Percentiles rank a stretch among this genome's conserved stretches.
Evolutionary conservation across 2,329 filamentous ascomycete genomes (phyloP).

Genomic region (Colletotrichum kahawae): DNA sequence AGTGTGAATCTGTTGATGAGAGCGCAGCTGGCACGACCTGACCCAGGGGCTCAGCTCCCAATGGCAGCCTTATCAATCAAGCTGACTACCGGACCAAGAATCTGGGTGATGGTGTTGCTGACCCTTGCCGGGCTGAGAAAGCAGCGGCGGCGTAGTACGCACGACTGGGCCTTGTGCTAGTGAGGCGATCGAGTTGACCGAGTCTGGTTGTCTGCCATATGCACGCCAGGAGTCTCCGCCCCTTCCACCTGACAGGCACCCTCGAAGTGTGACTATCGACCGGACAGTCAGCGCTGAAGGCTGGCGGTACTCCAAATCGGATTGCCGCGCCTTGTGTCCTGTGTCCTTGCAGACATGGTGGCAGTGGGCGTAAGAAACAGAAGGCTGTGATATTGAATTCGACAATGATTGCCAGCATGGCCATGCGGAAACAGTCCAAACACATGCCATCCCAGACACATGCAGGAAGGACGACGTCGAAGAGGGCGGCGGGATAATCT

Average conservation of each 20-base stretch:
- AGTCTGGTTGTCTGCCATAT: constrained; percentile 8
- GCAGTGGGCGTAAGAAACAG: background rate
- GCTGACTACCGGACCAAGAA: background rate
- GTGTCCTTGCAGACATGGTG: background rate
- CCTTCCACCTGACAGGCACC: background rate
- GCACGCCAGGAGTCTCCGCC: background rate
- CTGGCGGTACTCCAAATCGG: background rate
- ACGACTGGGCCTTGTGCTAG: background rate
- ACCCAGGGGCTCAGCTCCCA: background rate
- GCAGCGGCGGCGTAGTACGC: background rate
- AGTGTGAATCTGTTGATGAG: background rate
- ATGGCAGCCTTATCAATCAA: background rate
- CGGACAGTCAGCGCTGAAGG: background rate
- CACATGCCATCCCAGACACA: background rate
- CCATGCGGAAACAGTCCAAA: background rate
- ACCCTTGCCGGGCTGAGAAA: constrained; percentile 14
- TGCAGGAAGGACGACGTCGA: background rate
- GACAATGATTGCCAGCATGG: background rate
- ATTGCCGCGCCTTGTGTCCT: background rate
- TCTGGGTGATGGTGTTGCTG: constrained; percentile 1
- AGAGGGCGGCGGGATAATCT: background rate
- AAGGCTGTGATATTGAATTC: background rate
- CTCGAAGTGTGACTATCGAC: background rate
- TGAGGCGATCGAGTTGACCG: constrained; percentile 5
- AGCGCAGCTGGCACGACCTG: background rate